Percentiles rank a stretch among this genome's conserved stretches.
These are phyloP conservation scores for Chalciporus sp. DNA, from an alignment of 1,284 basidiomycete species.

Conservation along the genomic window DNA sequence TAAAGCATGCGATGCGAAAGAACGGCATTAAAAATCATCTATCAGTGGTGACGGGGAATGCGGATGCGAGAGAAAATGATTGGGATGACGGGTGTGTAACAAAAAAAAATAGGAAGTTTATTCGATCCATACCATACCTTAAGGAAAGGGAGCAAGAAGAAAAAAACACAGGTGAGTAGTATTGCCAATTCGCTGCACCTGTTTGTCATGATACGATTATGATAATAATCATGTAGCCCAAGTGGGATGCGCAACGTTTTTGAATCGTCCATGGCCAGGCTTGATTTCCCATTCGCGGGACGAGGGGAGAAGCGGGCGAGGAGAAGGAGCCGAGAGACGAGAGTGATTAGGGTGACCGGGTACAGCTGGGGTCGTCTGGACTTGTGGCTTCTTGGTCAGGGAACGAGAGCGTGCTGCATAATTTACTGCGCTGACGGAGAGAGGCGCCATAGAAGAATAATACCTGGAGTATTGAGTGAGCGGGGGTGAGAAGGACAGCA, in stretches of 20 bases:
- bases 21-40: background rate
- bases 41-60: background rate
- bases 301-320: background rate
- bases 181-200: background rate
- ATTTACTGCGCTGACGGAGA: conserved; percentile 60
- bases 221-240: too few relatives aligned
- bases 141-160: background rate
- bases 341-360: background rate
- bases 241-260: background rate
- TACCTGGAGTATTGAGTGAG: conserved; percentile 34
- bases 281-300: conserved; percentile 9
- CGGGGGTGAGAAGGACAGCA: too few relatives aligned
- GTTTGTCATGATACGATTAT: conserved; percentile 9
- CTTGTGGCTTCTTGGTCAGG: conserved; percentile 1
- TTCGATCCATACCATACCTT: background rate
- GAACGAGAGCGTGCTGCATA: conserved; percentile 48
- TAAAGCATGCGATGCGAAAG: too few relatives aligned
- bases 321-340: background rate
- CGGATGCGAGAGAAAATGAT: background rate
- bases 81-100: background rate
- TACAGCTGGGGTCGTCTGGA: background rate
- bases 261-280: conserved; percentile 11
- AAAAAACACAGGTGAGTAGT: background rate
- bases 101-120: background rate
- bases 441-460: conserved; percentile 65